Evolutionary conservation across 2,329 filamentous ascomycete genomes (phyloP), one percentile per base, ranked within the genome.

Genomic region (Aspergillus ibericus): DNA sequence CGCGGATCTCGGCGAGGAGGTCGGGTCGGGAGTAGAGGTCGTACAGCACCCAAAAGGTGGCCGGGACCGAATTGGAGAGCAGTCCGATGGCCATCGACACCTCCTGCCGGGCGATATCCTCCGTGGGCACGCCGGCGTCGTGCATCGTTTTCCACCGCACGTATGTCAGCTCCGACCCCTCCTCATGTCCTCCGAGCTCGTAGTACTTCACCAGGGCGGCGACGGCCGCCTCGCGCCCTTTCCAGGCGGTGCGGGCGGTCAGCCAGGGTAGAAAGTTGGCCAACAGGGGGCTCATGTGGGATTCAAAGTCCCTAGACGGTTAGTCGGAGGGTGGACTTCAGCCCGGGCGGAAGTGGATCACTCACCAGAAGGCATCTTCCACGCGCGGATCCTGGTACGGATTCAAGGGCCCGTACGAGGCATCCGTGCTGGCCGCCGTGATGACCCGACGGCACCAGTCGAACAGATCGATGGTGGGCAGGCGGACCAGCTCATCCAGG

Each of bases 41-140:
- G 59, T 72, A 76, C 0, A 82, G 35, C 1, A 76, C 56, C 80
- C 81, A 83, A 67, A 81, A 83, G 0, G 68, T 64, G 0, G 78
- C 72, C 0, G 77, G 77, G 4, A 74, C 67, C 0, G 78, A 78
- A 62, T 82, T 82, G 42, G 72, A 70, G 1, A 79, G 66, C 20
- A 78, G 59, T 0, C 68, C 80, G 6, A 80, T 36, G 1, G 60
- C 64, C 49, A 71, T 66, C 3, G 62, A 40, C 5, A 63, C 62
- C 55, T 77, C 73, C 2, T 66, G 58, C n/a, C 66, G 61, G 0
- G 67, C 69, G 47, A 68, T 64, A 15, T 72, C 66, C 47, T 67
- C 59, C 10, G 64, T 5, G 12, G 59, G 29, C 2, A 66, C 25
- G 0, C 68, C 70, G 0, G 50, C 59, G 12, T 64, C 58, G 3